Base-by-base conservation (phyloP, 371 early-diverging fungal genomes). In the Syncephalis plumigaleata region DNA sequence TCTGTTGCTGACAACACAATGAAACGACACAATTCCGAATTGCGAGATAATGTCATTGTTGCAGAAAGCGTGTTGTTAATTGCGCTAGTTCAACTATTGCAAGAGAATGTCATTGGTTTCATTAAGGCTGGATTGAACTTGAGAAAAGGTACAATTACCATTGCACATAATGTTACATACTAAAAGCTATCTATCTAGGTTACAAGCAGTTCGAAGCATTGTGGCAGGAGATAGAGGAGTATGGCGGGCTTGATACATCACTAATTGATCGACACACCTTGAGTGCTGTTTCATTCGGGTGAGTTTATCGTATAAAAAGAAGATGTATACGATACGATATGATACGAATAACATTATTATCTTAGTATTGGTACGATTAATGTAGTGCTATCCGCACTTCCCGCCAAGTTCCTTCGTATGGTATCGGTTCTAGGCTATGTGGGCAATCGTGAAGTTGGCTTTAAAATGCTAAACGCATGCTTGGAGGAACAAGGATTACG, bases 51-150 rank as follows among this genome's bases (percentile, higher is more conserved):
- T 51, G 68, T 73, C n/a, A 57, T 73, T 49, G 64, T 68, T 44
- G 73, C 75, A 1, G 78, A 77, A 53, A 57, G 73, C 39, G 55
- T 68, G 27, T 46, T 77, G 16, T 45, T 75, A 46, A 77, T 69
- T 42, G 66, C 72, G 5, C 55, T 75, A 37, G 57, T 73, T 38
- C 60, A 68, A 46, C 55, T 77, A 26, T 53, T 68, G 9, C 68
- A 72, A 54, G 78, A 73, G 48, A 68, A 66, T 8, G 54, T 66
- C 1, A 61, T 71, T 26, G 70, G 73, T 3, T 77, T 75, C 42
- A 55, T 75, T n/a, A 73, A 72, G 49, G 68, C 66, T 4, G 78
- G 73, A 9, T 46, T 73, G 20, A 77, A 75, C 50, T 50, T 77
- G 24, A 60, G 73, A 27, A 58, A 69, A 68, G 77, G 77, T 76